Evolutionary conservation across 805 yeast genomes (phyloP).

Genomic region (Candida insectalens): DNA sequence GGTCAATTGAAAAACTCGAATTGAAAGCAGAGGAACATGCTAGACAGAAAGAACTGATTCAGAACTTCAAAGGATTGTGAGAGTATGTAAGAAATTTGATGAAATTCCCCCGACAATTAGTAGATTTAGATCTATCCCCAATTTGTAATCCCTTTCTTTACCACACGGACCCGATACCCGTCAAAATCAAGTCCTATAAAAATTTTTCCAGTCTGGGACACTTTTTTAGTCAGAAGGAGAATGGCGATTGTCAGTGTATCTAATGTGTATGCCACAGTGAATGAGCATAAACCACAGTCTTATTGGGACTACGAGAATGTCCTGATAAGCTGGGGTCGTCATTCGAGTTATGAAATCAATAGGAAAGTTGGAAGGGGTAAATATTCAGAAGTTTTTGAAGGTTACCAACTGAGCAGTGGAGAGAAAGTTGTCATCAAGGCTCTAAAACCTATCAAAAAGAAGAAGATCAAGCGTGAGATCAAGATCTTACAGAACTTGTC

Average conservation of each 20-base stretch:
- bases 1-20: constrained; percentile 32
- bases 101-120: not conserved
- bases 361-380: constrained; percentile 87
- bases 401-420: constrained; percentile 57
- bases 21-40: constrained; percentile 27
- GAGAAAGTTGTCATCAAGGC: constrained; percentile 76
- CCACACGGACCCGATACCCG: not conserved
- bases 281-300: constrained; percentile 52
- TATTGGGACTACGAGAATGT: constrained; percentile 84
- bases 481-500: constrained; percentile 78
- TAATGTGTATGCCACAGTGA: constrained; percentile 69
- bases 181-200: too few species aligned
- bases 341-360: constrained; percentile 52
- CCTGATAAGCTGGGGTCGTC: constrained; percentile 51
- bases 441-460: constrained; percentile 84
- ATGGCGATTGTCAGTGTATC: constrained; percentile 13
- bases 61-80: constrained; percentile 13
- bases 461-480: constrained; percentile 85
- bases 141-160: not conserved
- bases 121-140: not conserved
- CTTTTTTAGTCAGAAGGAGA: not conserved
- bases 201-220: not conserved
- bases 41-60: constrained; percentile 32
- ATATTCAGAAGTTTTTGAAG: constrained; percentile 91
- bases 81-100: not conserved